Percentiles rank a stretch among this genome's conserved stretches.
Conservation (phyloP, 768 basidiomycete species). For the Mycena latifolia region DNA sequence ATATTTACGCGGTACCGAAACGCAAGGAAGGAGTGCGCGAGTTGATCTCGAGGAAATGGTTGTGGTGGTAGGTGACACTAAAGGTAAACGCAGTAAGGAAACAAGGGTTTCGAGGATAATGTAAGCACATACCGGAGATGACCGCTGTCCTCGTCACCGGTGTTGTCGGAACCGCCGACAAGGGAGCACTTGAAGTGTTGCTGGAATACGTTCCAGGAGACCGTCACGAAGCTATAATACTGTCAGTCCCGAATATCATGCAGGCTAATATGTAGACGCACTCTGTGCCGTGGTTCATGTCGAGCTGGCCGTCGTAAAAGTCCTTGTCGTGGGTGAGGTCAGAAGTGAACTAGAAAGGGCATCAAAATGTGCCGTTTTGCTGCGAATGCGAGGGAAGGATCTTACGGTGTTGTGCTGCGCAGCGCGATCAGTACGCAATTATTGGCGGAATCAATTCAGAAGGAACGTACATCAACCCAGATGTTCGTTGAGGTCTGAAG, state of each 20-base stretch:
- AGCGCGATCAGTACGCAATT: background rate
- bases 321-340: constrained; percentile 35
- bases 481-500: constrained; percentile 33
- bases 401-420: constrained; percentile 32
- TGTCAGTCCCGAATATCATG: background rate
- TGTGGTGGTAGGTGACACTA: constrained; percentile 37
- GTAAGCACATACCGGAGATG: constrained; percentile 27
- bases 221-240: constrained; percentile 29
- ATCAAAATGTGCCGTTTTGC: background rate
- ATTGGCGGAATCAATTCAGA: background rate
- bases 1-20: constrained; percentile 29
- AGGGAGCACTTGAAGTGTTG: constrained; percentile 35
- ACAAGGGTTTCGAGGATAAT: background rate
- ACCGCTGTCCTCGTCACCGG: constrained; percentile 33
- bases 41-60: constrained; percentile 34
- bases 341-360: constrained; percentile 21
- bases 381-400: background rate
- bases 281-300: constrained; percentile 36
- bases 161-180: constrained; percentile 34
- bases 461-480: constrained; percentile 32
- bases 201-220: constrained; percentile 36
- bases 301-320: constrained; percentile 34
- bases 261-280: too few species aligned
- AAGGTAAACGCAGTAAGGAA: background rate
- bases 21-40: constrained; percentile 34